Conservation (phyloP, 2,329 filamentous ascomycete species). For the Claviceps quebecensis region DNA sequence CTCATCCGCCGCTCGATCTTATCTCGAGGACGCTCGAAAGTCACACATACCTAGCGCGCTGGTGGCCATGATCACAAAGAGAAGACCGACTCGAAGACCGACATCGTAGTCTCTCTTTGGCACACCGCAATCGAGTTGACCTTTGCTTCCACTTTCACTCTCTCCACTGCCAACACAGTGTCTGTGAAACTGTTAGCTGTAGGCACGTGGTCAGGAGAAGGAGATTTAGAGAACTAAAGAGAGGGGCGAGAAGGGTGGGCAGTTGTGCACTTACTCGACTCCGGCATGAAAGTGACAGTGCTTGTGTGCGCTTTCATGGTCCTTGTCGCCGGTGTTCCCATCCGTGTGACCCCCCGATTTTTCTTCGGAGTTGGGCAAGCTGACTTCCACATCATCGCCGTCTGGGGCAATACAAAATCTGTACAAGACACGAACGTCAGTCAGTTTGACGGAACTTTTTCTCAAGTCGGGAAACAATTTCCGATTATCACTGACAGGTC, state of each 20-base stretch:
- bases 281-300: conserved; percentile 55
- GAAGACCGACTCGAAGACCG: conserved; percentile 51
- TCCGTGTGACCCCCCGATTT: conserved; percentile 8
- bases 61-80: conserved; percentile 58
- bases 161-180: conserved; percentile 43
- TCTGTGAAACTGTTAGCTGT: conserved; percentile 15
- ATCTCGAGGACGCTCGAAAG: background rate
- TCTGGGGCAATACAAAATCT: conserved; percentile 49
- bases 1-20: background rate
- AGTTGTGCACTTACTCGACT: conserved; percentile 43
- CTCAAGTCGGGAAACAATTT: background rate
- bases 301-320: conserved; percentile 4
- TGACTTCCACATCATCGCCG: conserved; percentile 46
- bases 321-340: conserved; percentile 3
- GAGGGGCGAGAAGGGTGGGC: background rate
- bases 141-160: conserved; percentile 17
- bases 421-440: background rate
- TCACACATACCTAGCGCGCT: conserved; percentile 43
- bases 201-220: background rate
- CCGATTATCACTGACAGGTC: conserved; percentile 30
- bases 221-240: background rate
- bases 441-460: background rate
- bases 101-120: conserved; percentile 48
- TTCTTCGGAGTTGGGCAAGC: conserved; percentile 17
- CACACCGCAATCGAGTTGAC: conserved; percentile 27